phyloP scores from a whole-genome alignment of 495 filamentous ascomycete species.

The Penicillium silybi region DNA sequence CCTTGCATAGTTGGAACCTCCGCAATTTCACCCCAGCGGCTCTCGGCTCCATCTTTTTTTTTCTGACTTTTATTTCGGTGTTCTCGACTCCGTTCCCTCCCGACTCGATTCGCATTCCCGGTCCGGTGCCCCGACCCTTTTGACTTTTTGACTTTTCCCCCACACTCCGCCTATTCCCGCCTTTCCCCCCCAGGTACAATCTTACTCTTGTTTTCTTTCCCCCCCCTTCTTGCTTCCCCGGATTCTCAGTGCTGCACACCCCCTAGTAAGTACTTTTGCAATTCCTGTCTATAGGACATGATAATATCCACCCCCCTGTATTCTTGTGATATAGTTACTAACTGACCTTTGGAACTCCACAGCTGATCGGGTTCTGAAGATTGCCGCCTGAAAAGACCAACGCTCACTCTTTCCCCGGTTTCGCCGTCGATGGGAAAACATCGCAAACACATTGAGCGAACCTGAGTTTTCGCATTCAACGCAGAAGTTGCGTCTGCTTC shows the following conservation, averaged over 20 bases:
- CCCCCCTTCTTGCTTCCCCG: conserved; percentile 1
- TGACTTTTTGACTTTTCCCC: conserved; percentile 35
- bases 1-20: conserved; percentile 25
- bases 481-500: conserved; percentile 19
- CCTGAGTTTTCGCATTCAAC: not conserved
- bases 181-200: conserved; percentile 1
- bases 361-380: too few species aligned
- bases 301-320: too few species aligned
- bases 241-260: not conserved
- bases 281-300: too few species aligned
- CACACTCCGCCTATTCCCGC: conserved; percentile 37
- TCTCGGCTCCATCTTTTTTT: conserved; percentile 19
- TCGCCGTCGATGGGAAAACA: conserved; percentile 1
- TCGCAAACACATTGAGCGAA: conserved; percentile 2
- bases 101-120: conserved; percentile 26
- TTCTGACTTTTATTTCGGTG: conserved; percentile 8
- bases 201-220: too few species aligned
- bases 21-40: conserved; percentile 23
- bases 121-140: conserved; percentile 36
- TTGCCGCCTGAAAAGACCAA: not conserved
- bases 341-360: too few species aligned
- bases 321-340: conserved; percentile 11
- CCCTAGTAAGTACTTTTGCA: not conserved
- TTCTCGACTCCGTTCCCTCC: conserved; percentile 25
- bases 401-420: not conserved